Base-by-base conservation (phyloP, 176 grass and related monocot genomes). In the Musa acuminata region DNA sequence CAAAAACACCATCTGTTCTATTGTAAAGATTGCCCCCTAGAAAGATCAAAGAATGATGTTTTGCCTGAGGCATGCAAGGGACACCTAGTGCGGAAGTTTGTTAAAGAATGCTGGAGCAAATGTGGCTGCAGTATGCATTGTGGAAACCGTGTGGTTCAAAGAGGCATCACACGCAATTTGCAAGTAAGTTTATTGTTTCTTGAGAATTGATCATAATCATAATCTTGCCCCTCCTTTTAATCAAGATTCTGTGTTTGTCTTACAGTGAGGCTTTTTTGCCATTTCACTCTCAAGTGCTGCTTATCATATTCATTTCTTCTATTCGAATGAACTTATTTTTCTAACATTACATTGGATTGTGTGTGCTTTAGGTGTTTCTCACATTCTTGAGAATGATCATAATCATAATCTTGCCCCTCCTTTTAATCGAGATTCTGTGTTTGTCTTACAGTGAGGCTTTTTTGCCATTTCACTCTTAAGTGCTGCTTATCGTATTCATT, bases 81-180 rank as follows among this genome's bases (percentile, higher is more conserved):
- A 2, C 92, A 96, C 85, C 64, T 89, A 51, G 57, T 79, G 14
- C 89, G 82, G 78, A 92, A 84, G 74, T 96, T 96, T 78, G 80
- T 96, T 23, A 92, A 96, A 55, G 92, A 96, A 73, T 96, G 92
- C 73, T 96, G 88, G 88, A 85, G 77, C 68, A 96, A 92, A 70
- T 96, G 87, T 82, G 87, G 92, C 9, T 96, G 92, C 75, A 86
- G 67, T 16, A 92, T 81, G 84, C 84, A 87, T 49, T 96, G 89
- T 75, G 89, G 86, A 52, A 92, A 96, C 26, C 89, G 87, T 78
- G 80, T 92, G 13, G 77, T 89, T 11, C 89, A 92, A 70, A 81
- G 78, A 71, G 89, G 89, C 55, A 87, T 92, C 63, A 85, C 75
- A 70, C 64, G 55, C 75, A 82, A 81, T 75, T 66, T 96, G 51